Base-by-base conservation (phyloP, 2,329 filamentous ascomycete genomes). In the Fusarium devonianum region DNA sequence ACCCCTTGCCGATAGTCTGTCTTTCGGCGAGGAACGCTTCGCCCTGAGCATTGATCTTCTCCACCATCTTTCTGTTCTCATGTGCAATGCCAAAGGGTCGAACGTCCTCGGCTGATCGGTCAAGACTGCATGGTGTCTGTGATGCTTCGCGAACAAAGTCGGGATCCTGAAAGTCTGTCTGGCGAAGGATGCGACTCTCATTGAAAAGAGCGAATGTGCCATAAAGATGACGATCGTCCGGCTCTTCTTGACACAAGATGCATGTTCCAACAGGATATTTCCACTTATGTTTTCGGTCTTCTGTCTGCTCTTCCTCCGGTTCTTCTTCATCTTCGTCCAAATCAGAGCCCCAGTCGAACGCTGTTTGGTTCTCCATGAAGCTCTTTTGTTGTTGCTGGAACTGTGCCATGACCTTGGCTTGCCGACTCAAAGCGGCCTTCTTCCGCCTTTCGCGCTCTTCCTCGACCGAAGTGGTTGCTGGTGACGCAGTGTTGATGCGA, bases 351-450 rank as follows among this genome's bases (percentile, higher is more conserved):
- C 91, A 96, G 70, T 96, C 89, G 52, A 96, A 83, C 30, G 86
- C 81, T n/a, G 84, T 88, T 70, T 97, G 92, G 58, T 88, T 94
- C 47, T 90, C 88, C 74, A 99, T 77, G 73, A 99, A 99, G 64
- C 85, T 94, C 73, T 95, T 93, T 69, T 97, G 95, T 67, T 99
- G 93, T 68, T 96, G 89, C 69, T 97, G 94, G 73, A 99, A 97
- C 67, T 97, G 92, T 2, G 92, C 94, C 92, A 99, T 97, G 22
- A 99, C 91, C 66, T 86, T 89, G 2, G 92, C 92, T 71, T 97
- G 92, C 16, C 94, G 85, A 63, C 92, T 93, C 29, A 92, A 75
- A 1, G 94, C 94, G 41, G 93, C 90, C 71, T 89, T 89, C 78
- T 97, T 99, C 77, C 93, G 96, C 53, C 85, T 78, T 70, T 93